These are phyloP conservation scores for Trichocladium uniseriatum DNA, from an alignment of 495 filamentous ascomycete genomes.

Conservation along the genomic window DNA sequence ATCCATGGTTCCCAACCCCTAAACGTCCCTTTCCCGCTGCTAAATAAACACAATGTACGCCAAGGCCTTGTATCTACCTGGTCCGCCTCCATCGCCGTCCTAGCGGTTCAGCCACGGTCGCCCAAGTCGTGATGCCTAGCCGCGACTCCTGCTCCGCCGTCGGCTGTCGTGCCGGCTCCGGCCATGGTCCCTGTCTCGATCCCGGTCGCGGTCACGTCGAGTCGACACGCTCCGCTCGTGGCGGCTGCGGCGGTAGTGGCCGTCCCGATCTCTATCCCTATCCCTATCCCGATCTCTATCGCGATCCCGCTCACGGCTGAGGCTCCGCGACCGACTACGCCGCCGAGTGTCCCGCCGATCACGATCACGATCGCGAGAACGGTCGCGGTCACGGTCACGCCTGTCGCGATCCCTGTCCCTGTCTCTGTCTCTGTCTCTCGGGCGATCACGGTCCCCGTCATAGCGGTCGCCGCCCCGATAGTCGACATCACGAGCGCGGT, in stretches of 20 bases:
- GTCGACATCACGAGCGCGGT: conserved; percentile 23
- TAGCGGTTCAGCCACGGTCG: no score
- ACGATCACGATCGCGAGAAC: conserved; percentile 8
- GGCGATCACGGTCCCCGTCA: conserved; percentile 8
- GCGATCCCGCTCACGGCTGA: conserved; percentile 11
- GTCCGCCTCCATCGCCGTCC: no score
- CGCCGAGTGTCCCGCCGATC: conserved; percentile 8
- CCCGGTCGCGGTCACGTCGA: conserved; percentile 16
- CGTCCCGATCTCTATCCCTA: conserved; percentile 3
- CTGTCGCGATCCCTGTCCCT: conserved; percentile 15
- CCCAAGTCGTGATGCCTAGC: conserved; percentile 9
- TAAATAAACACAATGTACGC: no score
- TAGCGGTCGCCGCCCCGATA: conserved; percentile 13
- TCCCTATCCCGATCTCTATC: conserved; percentile 7
- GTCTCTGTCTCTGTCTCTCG: conserved; percentile 16
- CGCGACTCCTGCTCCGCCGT: conserved; percentile 25
- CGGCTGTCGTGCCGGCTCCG: conserved; percentile 18
- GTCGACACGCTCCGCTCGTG: conserved; percentile 12
- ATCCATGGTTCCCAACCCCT: no score
- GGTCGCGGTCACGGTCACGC: conserved; percentile 11
- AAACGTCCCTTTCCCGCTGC: no score
- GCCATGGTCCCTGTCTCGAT: conserved; percentile 15
- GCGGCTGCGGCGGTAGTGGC: conserved; percentile 5
- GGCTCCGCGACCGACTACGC: conserved; percentile 14
- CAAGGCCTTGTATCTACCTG: no score